Percentiles rank a stretch among this genome's conserved stretches.
phyloP scores from a whole-genome alignment of 257 asterid genomes.

The Fraxinus pennsylvanica region DNA sequence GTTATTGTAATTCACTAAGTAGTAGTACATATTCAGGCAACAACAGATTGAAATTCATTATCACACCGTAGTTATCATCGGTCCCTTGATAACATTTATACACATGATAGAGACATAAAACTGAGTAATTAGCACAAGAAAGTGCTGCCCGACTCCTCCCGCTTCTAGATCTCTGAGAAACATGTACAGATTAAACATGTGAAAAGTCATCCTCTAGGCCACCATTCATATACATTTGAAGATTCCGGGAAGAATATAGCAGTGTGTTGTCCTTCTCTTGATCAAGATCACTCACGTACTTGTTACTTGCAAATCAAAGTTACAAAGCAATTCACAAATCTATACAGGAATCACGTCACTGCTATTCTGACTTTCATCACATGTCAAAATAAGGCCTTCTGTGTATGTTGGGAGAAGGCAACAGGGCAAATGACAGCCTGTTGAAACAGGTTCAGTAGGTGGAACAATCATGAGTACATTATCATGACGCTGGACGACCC shows the following conservation, averaged over 20 bases:
- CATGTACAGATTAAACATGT: neutral
- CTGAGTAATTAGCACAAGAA: conserved; percentile 4
- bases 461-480: conserved; percentile 80
- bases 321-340: conserved; percentile 15
- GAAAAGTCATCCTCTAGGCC: neutral
- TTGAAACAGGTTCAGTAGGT: conserved; percentile 64
- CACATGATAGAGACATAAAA: neutral
- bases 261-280: conserved; percentile 26
- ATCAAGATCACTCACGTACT: conserved; percentile 33
- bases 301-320: conserved; percentile 27
- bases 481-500: conserved; percentile 65
- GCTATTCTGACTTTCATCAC: conserved; percentile 46
- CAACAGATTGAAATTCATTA: neutral
- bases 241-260: conserved; percentile 32
- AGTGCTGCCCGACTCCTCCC: neutral
- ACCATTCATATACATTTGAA: neutral
- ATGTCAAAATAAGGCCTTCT: conserved; percentile 65
- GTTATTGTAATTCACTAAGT: neutral
- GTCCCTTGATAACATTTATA: neutral
- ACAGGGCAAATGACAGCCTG: conserved; percentile 71
- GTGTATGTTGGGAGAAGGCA: conserved; percentile 72
- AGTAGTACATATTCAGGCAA: neutral
- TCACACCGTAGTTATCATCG: neutral
- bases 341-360: conserved; percentile 71
- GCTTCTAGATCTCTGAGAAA: neutral